These are phyloP conservation scores for Talaromyces stipitatus DNA, from an alignment of 495 filamentous ascomycete species.

Conservation along the genomic window DNA sequence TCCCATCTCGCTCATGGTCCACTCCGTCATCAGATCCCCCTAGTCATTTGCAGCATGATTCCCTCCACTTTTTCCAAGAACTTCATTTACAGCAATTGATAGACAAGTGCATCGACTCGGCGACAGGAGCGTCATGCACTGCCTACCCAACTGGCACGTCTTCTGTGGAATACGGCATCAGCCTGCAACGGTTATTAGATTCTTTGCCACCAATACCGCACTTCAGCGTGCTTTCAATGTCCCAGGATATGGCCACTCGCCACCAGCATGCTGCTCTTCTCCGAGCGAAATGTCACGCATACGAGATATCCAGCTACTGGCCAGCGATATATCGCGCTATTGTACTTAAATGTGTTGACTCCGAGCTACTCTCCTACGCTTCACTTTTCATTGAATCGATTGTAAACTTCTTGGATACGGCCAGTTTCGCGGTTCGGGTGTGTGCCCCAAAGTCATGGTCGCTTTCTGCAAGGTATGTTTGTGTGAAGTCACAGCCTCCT, in stretches of 20 bases:
- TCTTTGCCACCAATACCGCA: neutral
- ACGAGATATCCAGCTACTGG: neutral
- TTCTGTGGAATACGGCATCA: neutral
- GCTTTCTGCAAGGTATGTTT: constrained; percentile 1
- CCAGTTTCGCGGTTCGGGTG: neutral
- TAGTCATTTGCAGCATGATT: neutral
- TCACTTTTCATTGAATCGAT: constrained; percentile 1
- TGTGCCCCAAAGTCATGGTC: constrained; percentile 1
- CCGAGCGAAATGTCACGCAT: constrained; percentile 3
- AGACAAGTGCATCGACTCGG: neutral
- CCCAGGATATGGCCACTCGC: neutral
- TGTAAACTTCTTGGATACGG: neutral
- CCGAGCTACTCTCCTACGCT: neutral
- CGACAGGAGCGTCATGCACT: neutral
- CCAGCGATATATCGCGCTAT: constrained; percentile 1
- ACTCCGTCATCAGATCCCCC: neutral
- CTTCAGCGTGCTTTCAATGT: neutral
- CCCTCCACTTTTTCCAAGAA: neutral
- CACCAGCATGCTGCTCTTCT: constrained; percentile 1
- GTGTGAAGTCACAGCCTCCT: neutral
- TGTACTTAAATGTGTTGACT: neutral
- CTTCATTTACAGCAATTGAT: neutral
- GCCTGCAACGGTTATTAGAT: neutral
- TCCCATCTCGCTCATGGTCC: neutral
- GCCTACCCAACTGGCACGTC: neutral